Evolutionary conservation across 1,139 yeast genomes (phyloP), one percentile per base, ranked within the genome.

Genomic region (Pichia sorboxylosa): DNA sequence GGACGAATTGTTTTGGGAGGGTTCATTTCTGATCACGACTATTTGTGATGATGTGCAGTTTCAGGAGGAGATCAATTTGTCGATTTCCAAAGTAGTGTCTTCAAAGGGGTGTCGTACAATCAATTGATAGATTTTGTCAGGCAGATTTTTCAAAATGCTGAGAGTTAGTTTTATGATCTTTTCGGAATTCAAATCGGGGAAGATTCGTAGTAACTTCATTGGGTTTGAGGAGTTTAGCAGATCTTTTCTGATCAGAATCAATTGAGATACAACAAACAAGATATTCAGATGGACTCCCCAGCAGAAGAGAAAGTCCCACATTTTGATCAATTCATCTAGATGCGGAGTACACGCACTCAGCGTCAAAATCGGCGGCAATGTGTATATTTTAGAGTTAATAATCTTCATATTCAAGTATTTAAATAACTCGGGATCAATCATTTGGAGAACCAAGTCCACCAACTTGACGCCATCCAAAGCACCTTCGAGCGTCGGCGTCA

Each of bases 331-430:
- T 41, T 85, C 82, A 18, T 64, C 59, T 32, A 87, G 59, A 0
- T 95, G 92, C 8, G 94, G 94, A 3, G 94, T 84, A 49, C 94
- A 83, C 5, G 95, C 93, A 37, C 92, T 76, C 31, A 87, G 60
- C 0, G 97, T 85, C 41, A 87, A 59, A 1, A 85, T 83, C 1
- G 93, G 76, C 1, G 96, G 93, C 46, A 85, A 77, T 0, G 94
- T 95, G 53, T 84, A 85, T 23, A 85, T 74, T 49, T 85, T 85
- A 0, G 95, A 87, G 30, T 79, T 74, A 36, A 76, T 54, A 48
- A 78, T 70, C 46, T 78, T 79, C 32, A 78, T 66, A 38, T 67
- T 71, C 30, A 81, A 61, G 44, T 63, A 70, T 26, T 66, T 66
- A 49, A 69, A 75, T 24, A 87, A 62, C 13, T 74, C 73, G 0